Percentiles rank a stretch among this genome's conserved stretches.
These are phyloP conservation scores for Ballota nigra DNA, from an alignment of 257 asterid species.

Conservation along the genomic window DNA sequence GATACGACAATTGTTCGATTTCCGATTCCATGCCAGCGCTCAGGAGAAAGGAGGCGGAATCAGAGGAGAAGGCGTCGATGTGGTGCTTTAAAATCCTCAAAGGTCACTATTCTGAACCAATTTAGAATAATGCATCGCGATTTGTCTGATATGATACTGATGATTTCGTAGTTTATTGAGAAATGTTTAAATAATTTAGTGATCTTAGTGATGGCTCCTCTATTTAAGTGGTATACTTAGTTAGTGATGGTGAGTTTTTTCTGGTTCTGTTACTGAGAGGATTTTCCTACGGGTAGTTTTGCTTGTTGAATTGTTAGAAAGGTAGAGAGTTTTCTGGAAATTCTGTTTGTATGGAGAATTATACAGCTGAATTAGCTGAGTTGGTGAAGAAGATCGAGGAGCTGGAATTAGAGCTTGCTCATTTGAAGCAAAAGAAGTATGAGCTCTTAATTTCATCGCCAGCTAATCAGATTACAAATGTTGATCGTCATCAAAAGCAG, in stretches of 20 bases:
- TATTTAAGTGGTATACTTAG: not conserved
- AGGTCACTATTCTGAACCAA: too few species aligned
- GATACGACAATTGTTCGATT: too few species aligned
- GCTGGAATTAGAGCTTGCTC: constrained; percentile 76
- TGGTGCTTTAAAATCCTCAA: constrained; percentile 24
- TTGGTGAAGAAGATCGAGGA: constrained; percentile 83
- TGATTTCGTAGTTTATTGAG: not conserved
- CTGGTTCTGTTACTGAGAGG: too few species aligned
- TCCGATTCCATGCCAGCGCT: constrained; percentile 26
- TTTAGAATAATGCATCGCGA: constrained; percentile 16
- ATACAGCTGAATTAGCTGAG: constrained; percentile 43
- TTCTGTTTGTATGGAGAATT: constrained; percentile 41
- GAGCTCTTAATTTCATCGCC: constrained; percentile 47
- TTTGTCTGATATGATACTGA: constrained; percentile 8
- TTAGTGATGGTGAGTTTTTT: not conserved
- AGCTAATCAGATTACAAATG: constrained; percentile 26
- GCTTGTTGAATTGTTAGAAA: not conserved
- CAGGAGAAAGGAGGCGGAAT: too few species aligned
- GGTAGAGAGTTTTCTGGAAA: too few species aligned
- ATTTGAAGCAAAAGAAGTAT: constrained; percentile 75
- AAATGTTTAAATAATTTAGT: not conserved
- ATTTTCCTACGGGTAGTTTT: not conserved
- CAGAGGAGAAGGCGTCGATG: constrained; percentile 12
- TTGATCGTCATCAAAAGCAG: constrained; percentile 42
- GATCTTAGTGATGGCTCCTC: too few species aligned